These are phyloP conservation scores for Reticulascus tulasneorum DNA, from an alignment of 2,329 filamentous ascomycete genomes.

Conservation along the genomic window DNA sequence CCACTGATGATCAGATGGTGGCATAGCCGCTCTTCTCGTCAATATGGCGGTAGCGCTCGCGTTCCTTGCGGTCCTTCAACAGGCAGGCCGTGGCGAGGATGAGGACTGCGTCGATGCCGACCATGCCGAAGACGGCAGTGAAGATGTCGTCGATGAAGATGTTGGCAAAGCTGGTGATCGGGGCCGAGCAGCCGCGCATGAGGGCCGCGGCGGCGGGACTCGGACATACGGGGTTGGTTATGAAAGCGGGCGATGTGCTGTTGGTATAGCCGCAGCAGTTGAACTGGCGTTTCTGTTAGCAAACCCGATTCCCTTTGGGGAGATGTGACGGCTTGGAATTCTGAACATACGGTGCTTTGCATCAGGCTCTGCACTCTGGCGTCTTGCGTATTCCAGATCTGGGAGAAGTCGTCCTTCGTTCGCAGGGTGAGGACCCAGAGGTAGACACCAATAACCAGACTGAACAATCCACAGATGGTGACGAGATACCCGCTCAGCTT, in stretches of 20 bases:
- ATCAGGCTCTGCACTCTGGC: slow-evolving; percentile 60
- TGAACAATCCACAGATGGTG: slow-evolving; percentile 59
- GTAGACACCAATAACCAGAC: slow-evolving; percentile 59
- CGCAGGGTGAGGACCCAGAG: slow-evolving; percentile 72
- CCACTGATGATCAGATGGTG: slow-evolving; percentile 41
- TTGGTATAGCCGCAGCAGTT: slow-evolving; percentile 78
- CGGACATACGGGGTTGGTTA: slow-evolving; percentile 63
- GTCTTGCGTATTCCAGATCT: slow-evolving; percentile 57
- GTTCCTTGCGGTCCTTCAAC: slow-evolving; percentile 76
- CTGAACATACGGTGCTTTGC: slow-evolving; percentile 62
- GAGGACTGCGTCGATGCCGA: slow-evolving; percentile 65
- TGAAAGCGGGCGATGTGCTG: slow-evolving; percentile 66
- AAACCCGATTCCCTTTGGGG: slow-evolving; percentile 17
- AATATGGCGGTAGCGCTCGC: slow-evolving; percentile 73
- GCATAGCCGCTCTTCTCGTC: slow-evolving; percentile 68
- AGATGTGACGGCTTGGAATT: neutral
- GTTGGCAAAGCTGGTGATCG: slow-evolving; percentile 67
- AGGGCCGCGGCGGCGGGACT: slow-evolving; percentile 68
- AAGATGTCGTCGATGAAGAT: slow-evolving; percentile 71
- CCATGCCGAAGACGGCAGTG: slow-evolving; percentile 75
- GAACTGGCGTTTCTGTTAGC: slow-evolving; percentile 49
- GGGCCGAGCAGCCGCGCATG: slow-evolving; percentile 64
- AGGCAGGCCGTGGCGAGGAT: slow-evolving; percentile 70
- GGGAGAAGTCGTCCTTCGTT: slow-evolving; percentile 58
- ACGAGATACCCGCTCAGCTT: slow-evolving; percentile 65